Conservation (phyloP, 192 early-diverging fungal species). For the Podila horticola region DNA sequence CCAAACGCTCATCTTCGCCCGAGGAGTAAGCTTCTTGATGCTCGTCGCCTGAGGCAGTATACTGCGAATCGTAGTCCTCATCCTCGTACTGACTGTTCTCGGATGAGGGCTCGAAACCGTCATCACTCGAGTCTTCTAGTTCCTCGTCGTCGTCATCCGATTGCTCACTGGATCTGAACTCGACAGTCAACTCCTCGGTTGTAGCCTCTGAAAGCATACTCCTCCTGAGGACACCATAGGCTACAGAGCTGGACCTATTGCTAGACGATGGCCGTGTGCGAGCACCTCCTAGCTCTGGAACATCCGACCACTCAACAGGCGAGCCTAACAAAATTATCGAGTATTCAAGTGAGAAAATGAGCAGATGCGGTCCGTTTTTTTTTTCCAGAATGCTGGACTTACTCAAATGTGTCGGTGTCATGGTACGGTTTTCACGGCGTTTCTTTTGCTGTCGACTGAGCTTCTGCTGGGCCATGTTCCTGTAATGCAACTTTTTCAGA, state of each 20-base stretch:
- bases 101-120: conserved; percentile 9
- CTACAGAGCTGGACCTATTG: conserved; percentile 2
- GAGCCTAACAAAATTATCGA: background rate
- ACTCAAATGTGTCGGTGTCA: background rate
- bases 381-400: background rate
- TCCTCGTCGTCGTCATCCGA: conserved; percentile 14
- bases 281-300: background rate
- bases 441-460: background rate
- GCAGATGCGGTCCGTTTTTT: background rate
- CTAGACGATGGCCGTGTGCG: background rate
- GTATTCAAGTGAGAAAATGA: too few relatives aligned
- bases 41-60: conserved; percentile 3
- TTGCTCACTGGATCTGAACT: background rate
- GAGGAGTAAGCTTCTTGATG: background rate
- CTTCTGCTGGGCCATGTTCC: conserved; percentile 1
- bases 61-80: conserved; percentile 2
- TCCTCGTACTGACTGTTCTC: conserved; percentile 19
- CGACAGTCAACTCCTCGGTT: conserved; percentile 3
- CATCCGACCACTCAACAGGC: background rate
- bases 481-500: conserved; percentile 28
- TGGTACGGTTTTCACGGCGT: background rate
- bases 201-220: background rate
- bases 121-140: conserved; percentile 14
- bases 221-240: background rate
- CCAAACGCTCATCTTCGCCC: background rate